Base-by-base conservation (phyloP, 148 eudicot species). In the Talinum fruticosum region DNA sequence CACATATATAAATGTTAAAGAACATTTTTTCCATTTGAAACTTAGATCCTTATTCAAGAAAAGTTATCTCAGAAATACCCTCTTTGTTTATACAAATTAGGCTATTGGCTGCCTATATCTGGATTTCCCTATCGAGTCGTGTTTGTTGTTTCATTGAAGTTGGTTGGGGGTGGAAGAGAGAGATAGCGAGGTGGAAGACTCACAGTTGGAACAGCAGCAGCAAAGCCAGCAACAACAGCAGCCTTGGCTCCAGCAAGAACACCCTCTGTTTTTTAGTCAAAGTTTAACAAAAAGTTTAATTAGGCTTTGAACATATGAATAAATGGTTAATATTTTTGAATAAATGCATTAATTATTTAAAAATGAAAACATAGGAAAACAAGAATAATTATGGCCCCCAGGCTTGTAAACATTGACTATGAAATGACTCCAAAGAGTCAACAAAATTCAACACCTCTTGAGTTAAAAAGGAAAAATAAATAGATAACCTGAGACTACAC, bases 211-310 rank as follows among this genome's bases (percentile, higher is more conserved):
- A 92, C 86, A 10, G 96, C 98, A 73, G 94, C 76, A 33, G 91
- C 98, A 85, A 95, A 69, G 26, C 87, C 86, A 66, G 97, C 98
- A 76, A 89, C 71, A 6, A 80, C 87, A 66, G 97, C 98, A 75
- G 98, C 98, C 82, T 92, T 94, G 53, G 97, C 92, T 85, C 97
- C 97, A 30, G 98, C 98, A 71, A 89, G 66, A 36, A 79, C 97
- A 79, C 97, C 98, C 82, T 94, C 97, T 94, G 87, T 75, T 51
- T 75, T 51, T 33, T 34, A 15, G 1, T 49, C 7, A 29, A 44
- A 62, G 28, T 18, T 2, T 41, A 26, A 51, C 2, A 59, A n/a
- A 14, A 1, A 45, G 24, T 70, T 44, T 16, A 79, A 28, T 62
- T 62, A 62, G 10, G 33, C 66, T 8, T 21, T n/a, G 33, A 36